A percentile compares a stretch with the other conserved stretches of the same genome.
phyloP scores from a whole-genome alignment of 225 moss, liverwort and hornwort species.

The Sphagnum tenellum region DNA sequence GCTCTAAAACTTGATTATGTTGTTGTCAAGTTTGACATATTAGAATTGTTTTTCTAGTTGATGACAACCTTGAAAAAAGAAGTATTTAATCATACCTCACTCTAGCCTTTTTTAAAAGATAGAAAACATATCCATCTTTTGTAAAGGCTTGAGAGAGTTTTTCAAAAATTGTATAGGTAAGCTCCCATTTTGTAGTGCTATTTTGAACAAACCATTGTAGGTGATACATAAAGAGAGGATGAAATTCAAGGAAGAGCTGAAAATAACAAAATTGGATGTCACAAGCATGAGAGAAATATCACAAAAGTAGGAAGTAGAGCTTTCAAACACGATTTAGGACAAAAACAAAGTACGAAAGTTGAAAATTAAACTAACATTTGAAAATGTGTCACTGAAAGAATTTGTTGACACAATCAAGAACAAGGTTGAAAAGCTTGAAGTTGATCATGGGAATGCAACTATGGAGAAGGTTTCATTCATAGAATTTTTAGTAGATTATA shows the following conservation, averaged over 20 bases:
- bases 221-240: conserved; percentile 2
- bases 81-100: too few relatives aligned
- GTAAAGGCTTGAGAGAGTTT: too few relatives aligned
- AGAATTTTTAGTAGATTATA: conserved; percentile 11
- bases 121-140: too few relatives aligned
- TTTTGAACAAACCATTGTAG: not conserved
- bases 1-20: too few relatives aligned
- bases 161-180: too few relatives aligned
- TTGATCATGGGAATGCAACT: conserved; percentile 15
- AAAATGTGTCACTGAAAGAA: conserved; percentile 38
- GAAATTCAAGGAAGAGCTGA: conserved; percentile 3
- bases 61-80: too few relatives aligned
- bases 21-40: too few relatives aligned
- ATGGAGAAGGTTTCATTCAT: conserved; percentile 4
- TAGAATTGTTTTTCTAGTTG: too few relatives aligned
- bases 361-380: conserved; percentile 34
- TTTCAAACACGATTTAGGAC: conserved; percentile 24
- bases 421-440: conserved; percentile 22
- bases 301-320: conserved; percentile 15
- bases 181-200: too few relatives aligned
- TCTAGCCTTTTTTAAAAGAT: too few relatives aligned
- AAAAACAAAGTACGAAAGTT: conserved; percentile 38
- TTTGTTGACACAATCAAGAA: conserved; percentile 9
- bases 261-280: not conserved
- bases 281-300: not conserved